Evolutionary conservation across 768 basidiomycete genomes (phyloP).

Genomic region (Mycena vitilis): DNA sequence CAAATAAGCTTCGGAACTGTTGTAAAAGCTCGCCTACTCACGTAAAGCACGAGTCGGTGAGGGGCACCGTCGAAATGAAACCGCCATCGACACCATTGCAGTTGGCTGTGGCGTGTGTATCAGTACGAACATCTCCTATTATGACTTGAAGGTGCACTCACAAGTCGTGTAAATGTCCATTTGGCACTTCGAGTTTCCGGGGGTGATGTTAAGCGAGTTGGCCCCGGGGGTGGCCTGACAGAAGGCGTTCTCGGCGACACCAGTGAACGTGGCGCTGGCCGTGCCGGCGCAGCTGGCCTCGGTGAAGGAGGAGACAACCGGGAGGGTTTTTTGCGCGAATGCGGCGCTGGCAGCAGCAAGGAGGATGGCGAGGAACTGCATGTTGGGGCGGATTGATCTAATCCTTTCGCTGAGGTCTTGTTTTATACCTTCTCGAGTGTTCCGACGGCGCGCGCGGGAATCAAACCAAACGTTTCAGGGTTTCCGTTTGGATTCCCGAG

Average conservation of each 20-base stretch:
- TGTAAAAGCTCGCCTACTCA: neutral
- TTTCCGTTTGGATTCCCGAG: no score
- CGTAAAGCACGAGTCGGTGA: constrained; percentile 9
- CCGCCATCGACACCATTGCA: constrained; percentile 9
- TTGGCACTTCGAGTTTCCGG: constrained; percentile 3
- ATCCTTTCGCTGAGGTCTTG: no score
- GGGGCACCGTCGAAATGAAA: constrained; percentile 4
- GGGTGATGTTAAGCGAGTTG: constrained; percentile 6
- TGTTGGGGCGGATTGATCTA: no score
- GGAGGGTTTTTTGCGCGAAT: constrained; percentile 1
- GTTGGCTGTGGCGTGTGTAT: constrained; percentile 4
- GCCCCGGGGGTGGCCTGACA: constrained; percentile 22
- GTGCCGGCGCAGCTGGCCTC: constrained; percentile 11
- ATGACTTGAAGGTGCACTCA: constrained; percentile 1
- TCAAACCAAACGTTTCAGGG: no score
- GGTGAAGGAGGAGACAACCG: constrained; percentile 16
- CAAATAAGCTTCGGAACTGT: neutral
- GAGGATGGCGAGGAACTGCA: no score
- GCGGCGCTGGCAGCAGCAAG: neutral
- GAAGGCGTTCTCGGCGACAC: constrained; percentile 12
- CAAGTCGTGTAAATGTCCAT: constrained; percentile 21
- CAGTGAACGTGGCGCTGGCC: constrained; percentile 16
- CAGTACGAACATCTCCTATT: neutral
- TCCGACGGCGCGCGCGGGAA: no score
- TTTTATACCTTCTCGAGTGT: no score